Conservation (phyloP, 148 eudicot genomes). For the Drosera capensis region DNA sequence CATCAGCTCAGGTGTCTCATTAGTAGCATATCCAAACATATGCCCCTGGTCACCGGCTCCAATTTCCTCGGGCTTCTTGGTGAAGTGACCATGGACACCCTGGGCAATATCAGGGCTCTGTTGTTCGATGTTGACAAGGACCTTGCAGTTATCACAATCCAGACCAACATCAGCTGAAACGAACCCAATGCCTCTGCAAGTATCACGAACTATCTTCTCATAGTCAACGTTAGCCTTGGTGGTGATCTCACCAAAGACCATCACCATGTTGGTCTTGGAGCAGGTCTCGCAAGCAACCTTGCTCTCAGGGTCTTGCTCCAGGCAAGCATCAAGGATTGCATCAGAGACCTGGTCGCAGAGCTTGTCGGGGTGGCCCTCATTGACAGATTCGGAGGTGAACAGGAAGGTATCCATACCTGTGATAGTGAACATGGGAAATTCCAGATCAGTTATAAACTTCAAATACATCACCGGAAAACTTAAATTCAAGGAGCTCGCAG, state of each 20-base stretch:
- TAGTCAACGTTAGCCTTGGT: slow-evolving; percentile 11
- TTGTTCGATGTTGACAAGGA: slow-evolving; percentile 12
- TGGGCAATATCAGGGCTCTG: slow-evolving; percentile 16
- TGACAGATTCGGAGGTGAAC: slow-evolving; percentile 15
- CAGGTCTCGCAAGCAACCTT: slow-evolving; percentile 17
- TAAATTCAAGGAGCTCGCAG: neutral
- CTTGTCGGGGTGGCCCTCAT: slow-evolving; percentile 17
- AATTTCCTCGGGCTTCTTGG: slow-evolving; percentile 14
- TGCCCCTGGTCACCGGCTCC: slow-evolving; percentile 18
- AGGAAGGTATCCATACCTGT: slow-evolving; percentile 12
- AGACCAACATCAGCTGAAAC: slow-evolving; percentile 12
- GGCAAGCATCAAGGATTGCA: slow-evolving; percentile 13
- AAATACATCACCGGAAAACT: neutral
- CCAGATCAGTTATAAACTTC: neutral
- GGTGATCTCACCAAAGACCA: slow-evolving; percentile 18
- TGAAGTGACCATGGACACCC: slow-evolving; percentile 16
- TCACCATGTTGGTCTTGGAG: slow-evolving; percentile 13
- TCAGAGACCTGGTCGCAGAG: slow-evolving; percentile 16
- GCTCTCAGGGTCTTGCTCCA: slow-evolving; percentile 14
- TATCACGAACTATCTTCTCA: slow-evolving; percentile 12
- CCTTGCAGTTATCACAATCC: slow-evolving; percentile 11
- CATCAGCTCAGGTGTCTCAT: slow-evolving; percentile 14
- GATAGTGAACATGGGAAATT: neutral
- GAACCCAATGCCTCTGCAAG: slow-evolving; percentile 11
- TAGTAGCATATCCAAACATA: slow-evolving; percentile 14